Conservation (phyloP, 305 asterid species). For the Rubia peregrina region DNA sequence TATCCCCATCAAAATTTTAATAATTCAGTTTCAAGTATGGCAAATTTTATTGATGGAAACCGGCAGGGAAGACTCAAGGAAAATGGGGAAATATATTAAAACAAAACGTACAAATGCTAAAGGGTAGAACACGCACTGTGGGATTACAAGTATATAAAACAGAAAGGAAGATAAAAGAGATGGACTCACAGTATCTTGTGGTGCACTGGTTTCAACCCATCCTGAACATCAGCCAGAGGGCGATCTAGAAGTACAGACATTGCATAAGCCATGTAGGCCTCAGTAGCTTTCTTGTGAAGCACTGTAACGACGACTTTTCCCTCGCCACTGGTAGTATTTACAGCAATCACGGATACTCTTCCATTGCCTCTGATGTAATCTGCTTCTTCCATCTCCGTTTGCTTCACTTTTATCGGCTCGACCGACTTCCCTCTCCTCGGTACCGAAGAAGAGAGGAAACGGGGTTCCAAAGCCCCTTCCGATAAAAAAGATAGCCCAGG, state of each 20-base stretch:
- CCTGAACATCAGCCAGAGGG: constrained; percentile 84
- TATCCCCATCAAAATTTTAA: not conserved
- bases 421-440: constrained; percentile 26
- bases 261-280: constrained; percentile 84
- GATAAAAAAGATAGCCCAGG: not conserved
- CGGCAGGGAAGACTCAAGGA: not conserved
- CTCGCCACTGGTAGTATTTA: constrained; percentile 37
- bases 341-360: constrained; percentile 30
- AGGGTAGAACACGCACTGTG: not conserved
- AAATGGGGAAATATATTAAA: not conserved
- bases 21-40: too few species aligned
- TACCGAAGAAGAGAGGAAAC: constrained; percentile 34
- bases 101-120: not conserved
- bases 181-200: constrained; percentile 71
- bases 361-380: constrained; percentile 39
- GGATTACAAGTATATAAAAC: not conserved
- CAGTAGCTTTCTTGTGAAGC: constrained; percentile 94
- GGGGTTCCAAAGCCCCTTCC: constrained; percentile 29
- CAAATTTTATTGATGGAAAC: not conserved
- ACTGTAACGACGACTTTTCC: constrained; percentile 53
- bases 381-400: constrained; percentile 35
- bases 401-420: constrained; percentile 36
- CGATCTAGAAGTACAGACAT: constrained; percentile 93
- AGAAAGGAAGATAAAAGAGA: not conserved
- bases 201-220: constrained; percentile 94